Evolutionary conservation across 345 rosid species (phyloP).

Genomic region (Eutrema japonicum): DNA sequence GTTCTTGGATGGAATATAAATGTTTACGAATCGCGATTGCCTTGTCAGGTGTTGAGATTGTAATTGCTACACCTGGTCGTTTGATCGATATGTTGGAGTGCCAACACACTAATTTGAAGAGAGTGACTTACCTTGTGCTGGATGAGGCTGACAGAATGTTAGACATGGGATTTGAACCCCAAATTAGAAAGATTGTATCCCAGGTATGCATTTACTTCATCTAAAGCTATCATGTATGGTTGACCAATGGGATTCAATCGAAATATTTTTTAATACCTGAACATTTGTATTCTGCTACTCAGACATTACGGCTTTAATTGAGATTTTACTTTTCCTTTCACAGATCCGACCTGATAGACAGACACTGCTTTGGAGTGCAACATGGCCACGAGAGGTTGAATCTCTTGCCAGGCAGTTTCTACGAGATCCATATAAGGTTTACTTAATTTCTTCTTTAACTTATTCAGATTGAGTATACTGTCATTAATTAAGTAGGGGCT

Average conservation of each 20-base stretch:
- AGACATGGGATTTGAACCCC: constrained; percentile 99
- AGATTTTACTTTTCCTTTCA: constrained; percentile 22
- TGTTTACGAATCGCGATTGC: constrained; percentile 18
- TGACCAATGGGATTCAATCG: not conserved
- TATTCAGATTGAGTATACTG: constrained; percentile 14
- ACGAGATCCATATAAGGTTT: constrained; percentile 85
- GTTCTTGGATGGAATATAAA: constrained; percentile 14
- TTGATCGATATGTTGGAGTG: constrained; percentile 92
- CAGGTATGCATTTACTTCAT: constrained; percentile 56
- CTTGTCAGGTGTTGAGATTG: constrained; percentile 82
- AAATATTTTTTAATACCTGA: not conserved
- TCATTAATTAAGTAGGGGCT: not conserved
- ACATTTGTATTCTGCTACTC: not conserved
- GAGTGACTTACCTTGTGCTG: constrained; percentile 94
- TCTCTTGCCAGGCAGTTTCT: constrained; percentile 87
- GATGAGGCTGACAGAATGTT: constrained; percentile 98
- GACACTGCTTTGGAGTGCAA: constrained; percentile 97
- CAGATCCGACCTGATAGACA: constrained; percentile 99
- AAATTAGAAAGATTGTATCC: constrained; percentile 81
- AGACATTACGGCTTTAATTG: constrained; percentile 11
- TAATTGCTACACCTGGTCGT: constrained; percentile 98
- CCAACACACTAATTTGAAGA: constrained; percentile 74
- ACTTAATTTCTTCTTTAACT: not conserved
- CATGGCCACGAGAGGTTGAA: constrained; percentile 98
- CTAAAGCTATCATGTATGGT: constrained; percentile 14